Percentiles rank a stretch among this genome's conserved stretches.
phyloP scores from a whole-genome alignment of 2,329 filamentous ascomycete genomes.

The Talaromyces sp. region DNA sequence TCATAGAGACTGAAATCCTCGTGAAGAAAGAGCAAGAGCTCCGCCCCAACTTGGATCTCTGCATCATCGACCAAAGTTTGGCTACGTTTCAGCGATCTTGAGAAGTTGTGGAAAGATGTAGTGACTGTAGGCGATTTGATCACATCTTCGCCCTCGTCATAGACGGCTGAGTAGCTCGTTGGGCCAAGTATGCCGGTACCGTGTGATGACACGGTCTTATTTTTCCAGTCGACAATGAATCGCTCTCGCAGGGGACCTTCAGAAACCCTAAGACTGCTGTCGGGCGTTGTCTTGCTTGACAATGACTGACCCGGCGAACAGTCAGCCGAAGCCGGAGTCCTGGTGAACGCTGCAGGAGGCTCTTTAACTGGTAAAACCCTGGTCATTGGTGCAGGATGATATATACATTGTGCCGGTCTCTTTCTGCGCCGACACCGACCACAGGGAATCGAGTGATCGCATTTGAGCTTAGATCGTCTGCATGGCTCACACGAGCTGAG shows the following conservation, averaged over 20 bases:
- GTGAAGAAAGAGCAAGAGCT: conserved; percentile 18
- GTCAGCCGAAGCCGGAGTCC: background rate
- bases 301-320: background rate
- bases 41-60: conserved; percentile 22
- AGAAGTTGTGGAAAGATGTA: background rate
- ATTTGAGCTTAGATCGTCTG: conserved; percentile 34
- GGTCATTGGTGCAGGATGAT: conserved; percentile 15
- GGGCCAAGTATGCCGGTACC: conserved; percentile 17
- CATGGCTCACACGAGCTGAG: conserved; percentile 36
- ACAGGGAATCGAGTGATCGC: conserved; percentile 31
- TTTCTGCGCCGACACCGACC: conserved; percentile 16
- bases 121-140: background rate
- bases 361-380: background rate
- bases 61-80: conserved; percentile 14
- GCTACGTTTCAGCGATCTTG: background rate
- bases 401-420: conserved; percentile 7
- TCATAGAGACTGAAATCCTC: conserved; percentile 21
- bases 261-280: too few species aligned
- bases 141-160: conserved; percentile 15
- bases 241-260: conserved; percentile 3
- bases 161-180: conserved; percentile 20
- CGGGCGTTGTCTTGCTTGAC: background rate
- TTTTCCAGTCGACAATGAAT: conserved; percentile 10
- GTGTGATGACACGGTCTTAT: conserved; percentile 2
- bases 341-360: background rate